Base-by-base conservation (phyloP, 2,329 filamentous ascomycete species). In the Didymella exigua region DNA sequence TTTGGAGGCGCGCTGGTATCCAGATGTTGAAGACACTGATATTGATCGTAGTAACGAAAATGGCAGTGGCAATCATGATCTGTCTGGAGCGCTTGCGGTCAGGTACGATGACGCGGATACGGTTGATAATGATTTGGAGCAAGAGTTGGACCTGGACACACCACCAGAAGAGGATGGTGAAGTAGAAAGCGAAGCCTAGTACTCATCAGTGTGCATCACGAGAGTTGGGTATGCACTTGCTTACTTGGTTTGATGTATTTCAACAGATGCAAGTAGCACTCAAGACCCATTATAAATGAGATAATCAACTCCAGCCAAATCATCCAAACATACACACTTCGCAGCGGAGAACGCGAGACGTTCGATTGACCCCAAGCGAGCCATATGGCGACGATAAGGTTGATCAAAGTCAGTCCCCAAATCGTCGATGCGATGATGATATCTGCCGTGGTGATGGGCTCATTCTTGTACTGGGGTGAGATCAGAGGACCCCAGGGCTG, bases 301-400 rank as follows among this genome's bases (percentile, higher is more conserved):
- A 77, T 76, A 1, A 71, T 2, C 3, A 81, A 70, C 60, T 82
- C 80, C 24, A 75, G 46, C 80, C 79, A 82, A 49, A 82, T 76
- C 76, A 82, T 76, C 71, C 76, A 78, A 0, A 82, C 71, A 54
- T 81, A 81, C 1, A 73, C 66, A 56, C 78, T 79, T 13, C 64
- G 57, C 21, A 71, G 27, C 7, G 72, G 59, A 51, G 61, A 62
- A 13, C 70, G 61, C 3, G 71, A 71, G 3, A 49, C 60, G 11
- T 31, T 68, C 42, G 50, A 74, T 61, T 64, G 72, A 44, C 16
- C 36, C 42, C 64, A 70, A 8, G 68, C 75, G n/a, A 69, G 61
- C 50, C 69, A 78, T 33, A 74, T 56, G 7, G 71, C 70, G 16
- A 73, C 30, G 3, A 63, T 19, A 8, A 51, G 56, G 43, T 66